Evolutionary conservation across 441 rosid genomes (phyloP).

Genomic region (Pelargonium cotyledonis): DNA sequence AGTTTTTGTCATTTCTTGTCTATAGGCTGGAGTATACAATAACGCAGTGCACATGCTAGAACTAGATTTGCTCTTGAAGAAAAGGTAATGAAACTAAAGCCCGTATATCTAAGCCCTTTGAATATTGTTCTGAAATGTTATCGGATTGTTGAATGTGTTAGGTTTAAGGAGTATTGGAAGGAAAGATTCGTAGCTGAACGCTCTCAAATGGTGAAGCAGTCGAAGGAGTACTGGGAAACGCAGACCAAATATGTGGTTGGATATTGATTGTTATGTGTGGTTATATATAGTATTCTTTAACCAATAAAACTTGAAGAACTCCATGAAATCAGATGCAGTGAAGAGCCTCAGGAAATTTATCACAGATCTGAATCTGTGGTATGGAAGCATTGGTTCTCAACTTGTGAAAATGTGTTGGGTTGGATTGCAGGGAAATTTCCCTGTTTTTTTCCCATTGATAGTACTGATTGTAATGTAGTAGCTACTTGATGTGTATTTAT

Average conservation of each 20-base stretch:
- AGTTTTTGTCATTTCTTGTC: slow-evolving; percentile 9
- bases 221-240: slow-evolving; percentile 59
- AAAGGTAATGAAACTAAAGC: slow-evolving; percentile 31
- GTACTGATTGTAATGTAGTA: too few relatives aligned
- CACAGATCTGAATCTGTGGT: too few relatives aligned
- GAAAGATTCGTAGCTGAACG: slow-evolving; percentile 51
- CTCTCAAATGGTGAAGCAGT: slow-evolving; percentile 60
- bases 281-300: background rate
- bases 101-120: background rate
- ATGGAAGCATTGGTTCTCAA: too few relatives aligned
- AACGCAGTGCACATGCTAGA: slow-evolving; percentile 70
- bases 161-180: slow-evolving; percentile 72
- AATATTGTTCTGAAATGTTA: background rate
- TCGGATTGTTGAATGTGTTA: slow-evolving; percentile 11
- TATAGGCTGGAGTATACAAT: slow-evolving; percentile 62
- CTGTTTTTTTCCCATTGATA: too few relatives aligned
- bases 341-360: too few relatives aligned
- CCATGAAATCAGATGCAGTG: background rate
- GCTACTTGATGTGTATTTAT: too few relatives aligned
- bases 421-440: too few relatives aligned
- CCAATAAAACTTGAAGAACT: background rate
- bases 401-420: too few relatives aligned
- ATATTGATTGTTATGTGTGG: slow-evolving; percentile 25
- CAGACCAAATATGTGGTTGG: slow-evolving; percentile 58
- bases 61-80: slow-evolving; percentile 59